Base-by-base conservation (phyloP, 257 asterid genomes). In the Echium plantagineum region DNA sequence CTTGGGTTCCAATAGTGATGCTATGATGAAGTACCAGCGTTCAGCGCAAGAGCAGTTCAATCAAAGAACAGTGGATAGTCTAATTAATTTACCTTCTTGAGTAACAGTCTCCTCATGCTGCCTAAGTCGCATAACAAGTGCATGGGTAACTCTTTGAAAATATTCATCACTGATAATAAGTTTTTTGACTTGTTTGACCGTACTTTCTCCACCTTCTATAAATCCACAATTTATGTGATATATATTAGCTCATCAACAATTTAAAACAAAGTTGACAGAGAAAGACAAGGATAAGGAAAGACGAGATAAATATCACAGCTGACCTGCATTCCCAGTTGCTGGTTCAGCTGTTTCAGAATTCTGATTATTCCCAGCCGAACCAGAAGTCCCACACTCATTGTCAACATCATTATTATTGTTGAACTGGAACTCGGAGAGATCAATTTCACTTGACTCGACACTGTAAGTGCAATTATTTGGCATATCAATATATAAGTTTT, bases 401-500 rank as follows among this genome's bases (percentile, higher is more conserved):
- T 52, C 65, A 60, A 74, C 80, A 59, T 56, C 60, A 24, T 56
- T 24, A 0, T 19, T 72, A 68, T 73, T 66, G 72, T 75, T 95
- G 58, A 84, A 90, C 68, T 89, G 94, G 77, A 93, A 93, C 81
- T 93, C 99, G 21, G 97, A 89, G 31, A 93, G 74, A 76, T 86
- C 99, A 66, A 93, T 90, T 68, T 84, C 99, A 70, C 87, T 83
- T 10, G 97, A 93, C 78, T 93, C 99, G 69, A 93, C 99, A 64
- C 97, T 93, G 94, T 62, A 77, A 55, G 63, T 55, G 49, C 68
- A 61, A 64, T 66, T 31, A 68, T 30, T 55, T 53, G 58, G 42
- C 38, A 55, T 35, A 59, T 26, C 30, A 13, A 46, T 15, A 24
- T 16, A 24, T 18, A 21, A 17, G 24, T 35, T 17, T 3, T 6